A percentile compares a stretch with the other conserved stretches of the same genome.
phyloP scores from a whole-genome alignment of 2,329 filamentous ascomycete species.

The Dendryphion nanum region DNA sequence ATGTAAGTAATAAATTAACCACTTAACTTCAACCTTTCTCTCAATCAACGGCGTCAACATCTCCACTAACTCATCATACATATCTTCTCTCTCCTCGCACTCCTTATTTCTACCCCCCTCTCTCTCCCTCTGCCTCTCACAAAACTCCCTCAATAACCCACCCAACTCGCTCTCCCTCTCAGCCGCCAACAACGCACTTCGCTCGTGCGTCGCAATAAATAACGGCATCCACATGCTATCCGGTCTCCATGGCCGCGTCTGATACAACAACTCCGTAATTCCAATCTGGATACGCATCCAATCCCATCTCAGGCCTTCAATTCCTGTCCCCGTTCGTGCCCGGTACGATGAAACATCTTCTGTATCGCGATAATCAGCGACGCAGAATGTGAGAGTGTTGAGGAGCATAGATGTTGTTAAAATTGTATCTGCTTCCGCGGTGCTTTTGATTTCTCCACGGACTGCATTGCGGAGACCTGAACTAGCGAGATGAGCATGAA shows the following conservation, averaged over 20 bases:
- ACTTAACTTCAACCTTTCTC: not conserved
- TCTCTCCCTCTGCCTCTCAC: not conserved
- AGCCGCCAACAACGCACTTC: not conserved
- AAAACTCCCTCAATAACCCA: not conserved
- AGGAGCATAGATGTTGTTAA: slow-evolving; percentile 13
- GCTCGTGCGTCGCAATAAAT: not conserved
- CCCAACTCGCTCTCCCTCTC: not conserved
- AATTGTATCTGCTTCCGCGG: slow-evolving; percentile 8
- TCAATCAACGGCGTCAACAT: not conserved
- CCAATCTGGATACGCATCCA: slow-evolving; percentile 11
- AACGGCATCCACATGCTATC: not conserved
- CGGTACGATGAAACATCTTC: not conserved
- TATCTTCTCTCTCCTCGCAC: not conserved
- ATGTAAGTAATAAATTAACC: not conserved
- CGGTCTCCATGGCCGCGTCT: slow-evolving; percentile 5
- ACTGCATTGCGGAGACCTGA: slow-evolving; percentile 8
- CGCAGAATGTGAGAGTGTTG: slow-evolving; percentile 9
- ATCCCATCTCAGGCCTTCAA: slow-evolving; percentile 1
- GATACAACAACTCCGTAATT: slow-evolving; percentile 6
- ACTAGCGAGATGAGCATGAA: slow-evolving; percentile 9
- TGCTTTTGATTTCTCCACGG: slow-evolving; percentile 1
- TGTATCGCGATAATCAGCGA: slow-evolving; percentile 4
- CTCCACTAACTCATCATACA: not conserved
- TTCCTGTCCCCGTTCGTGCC: not conserved
- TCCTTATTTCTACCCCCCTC: not conserved